Conservation (phyloP, 1,284 basidiomycete genomes). For the Termitomyces sp. region DNA sequence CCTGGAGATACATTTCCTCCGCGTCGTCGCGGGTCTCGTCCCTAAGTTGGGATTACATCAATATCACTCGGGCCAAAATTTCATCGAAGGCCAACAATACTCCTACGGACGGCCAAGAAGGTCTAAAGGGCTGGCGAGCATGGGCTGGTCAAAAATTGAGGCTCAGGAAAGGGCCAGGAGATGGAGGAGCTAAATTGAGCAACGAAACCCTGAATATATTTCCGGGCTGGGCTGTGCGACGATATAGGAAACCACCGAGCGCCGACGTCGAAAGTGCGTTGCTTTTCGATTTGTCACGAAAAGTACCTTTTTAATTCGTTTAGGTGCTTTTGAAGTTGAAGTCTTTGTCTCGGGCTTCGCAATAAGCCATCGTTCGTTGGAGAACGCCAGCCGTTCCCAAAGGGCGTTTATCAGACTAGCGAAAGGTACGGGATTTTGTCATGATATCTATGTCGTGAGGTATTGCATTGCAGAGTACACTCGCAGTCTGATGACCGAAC, state of each 20-base stretch:
- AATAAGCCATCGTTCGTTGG: slow-evolving; percentile 53
- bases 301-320: not conserved
- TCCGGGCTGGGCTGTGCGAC: slow-evolving; percentile 47
- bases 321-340: slow-evolving; percentile 56
- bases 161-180: slow-evolving; percentile 19
- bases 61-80: slow-evolving; percentile 5
- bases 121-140: slow-evolving; percentile 32
- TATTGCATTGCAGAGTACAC: not conserved
- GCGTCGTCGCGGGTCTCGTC: slow-evolving; percentile 29
- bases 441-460: not conserved
- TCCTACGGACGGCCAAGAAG: slow-evolving; percentile 10
- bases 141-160: slow-evolving; percentile 44
- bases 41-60: slow-evolving; percentile 28
- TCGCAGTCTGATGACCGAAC: not conserved
- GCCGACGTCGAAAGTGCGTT: slow-evolving; percentile 22
- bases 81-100: slow-evolving; percentile 2
- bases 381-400: slow-evolving; percentile 67
- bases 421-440: slow-evolving; percentile 45
- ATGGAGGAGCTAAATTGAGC: slow-evolving; percentile 6
- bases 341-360: slow-evolving; percentile 76
- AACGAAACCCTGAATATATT: slow-evolving; percentile 41
- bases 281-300: not conserved
- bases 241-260: slow-evolving; percentile 25
- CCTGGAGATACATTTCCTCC: slow-evolving; percentile 26
- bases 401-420: slow-evolving; percentile 72